These are phyloP conservation scores for Kodamaea laetipori DNA, from an alignment of 805 yeast genomes.

Conservation along the genomic window DNA sequence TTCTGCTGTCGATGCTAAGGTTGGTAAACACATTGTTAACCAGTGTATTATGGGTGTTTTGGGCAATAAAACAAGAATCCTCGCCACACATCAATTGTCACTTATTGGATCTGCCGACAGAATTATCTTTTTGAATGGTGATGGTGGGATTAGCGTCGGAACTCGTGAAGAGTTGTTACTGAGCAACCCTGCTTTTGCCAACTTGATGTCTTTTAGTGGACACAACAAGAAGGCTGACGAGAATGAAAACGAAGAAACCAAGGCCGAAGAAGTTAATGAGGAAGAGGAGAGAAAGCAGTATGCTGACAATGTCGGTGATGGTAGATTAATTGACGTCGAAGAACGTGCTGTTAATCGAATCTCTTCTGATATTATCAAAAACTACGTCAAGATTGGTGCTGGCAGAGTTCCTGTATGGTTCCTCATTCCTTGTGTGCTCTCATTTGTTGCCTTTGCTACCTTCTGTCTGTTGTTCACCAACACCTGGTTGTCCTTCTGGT, in stretches of 20 bases:
- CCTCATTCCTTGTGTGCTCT: not conserved
- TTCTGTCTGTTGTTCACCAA: conserved; percentile 62
- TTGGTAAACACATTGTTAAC: conserved; percentile 74
- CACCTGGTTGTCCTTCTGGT: conserved; percentile 87
- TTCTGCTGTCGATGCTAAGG: conserved; percentile 85
- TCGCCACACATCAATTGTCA: conserved; percentile 84
- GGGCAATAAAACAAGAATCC: conserved; percentile 61
- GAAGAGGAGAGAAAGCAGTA: conserved; percentile 4
- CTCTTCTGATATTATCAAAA: conserved; percentile 31
- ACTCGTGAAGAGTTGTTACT: conserved; percentile 53
- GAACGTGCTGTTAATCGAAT: conserved; percentile 29
- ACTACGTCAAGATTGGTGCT: conserved; percentile 26
- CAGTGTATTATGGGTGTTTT: conserved; percentile 65
- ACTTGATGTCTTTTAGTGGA: conserved; percentile 41
- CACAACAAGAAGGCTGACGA: conserved; percentile 11
- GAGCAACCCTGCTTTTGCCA: conserved; percentile 36
- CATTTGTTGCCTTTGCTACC: conserved; percentile 38
- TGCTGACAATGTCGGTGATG: not conserved
- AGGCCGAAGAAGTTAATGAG: not conserved
- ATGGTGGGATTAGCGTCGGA: conserved; percentile 62
- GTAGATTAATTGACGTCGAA: conserved; percentile 17
- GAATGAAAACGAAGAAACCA: conserved; percentile 19
- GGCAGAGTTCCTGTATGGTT: conserved; percentile 10
- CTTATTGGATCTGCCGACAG: conserved; percentile 72
- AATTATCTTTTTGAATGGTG: conserved; percentile 68